Conservation (phyloP, 345 rosid species). For the Hevea brasiliensis region DNA sequence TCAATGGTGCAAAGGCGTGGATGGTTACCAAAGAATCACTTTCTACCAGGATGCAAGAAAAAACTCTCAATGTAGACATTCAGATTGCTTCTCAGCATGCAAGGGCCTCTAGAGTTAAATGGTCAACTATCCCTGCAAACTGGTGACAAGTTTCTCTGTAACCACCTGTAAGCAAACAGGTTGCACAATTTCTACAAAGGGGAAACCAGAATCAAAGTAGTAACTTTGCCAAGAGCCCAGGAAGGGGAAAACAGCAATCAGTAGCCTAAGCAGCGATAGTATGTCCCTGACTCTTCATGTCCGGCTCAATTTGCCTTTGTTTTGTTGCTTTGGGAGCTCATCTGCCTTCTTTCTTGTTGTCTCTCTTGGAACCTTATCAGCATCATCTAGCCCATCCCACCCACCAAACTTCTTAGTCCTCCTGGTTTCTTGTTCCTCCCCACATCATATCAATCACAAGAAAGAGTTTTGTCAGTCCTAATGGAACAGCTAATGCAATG, state of each 20-base stretch:
- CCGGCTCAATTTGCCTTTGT: slow-evolving; percentile 43
- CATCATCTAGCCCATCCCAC: slow-evolving; percentile 74
- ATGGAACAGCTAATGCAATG: slow-evolving; percentile 87
- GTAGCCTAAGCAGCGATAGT: slow-evolving; percentile 59
- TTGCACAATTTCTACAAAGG: not conserved
- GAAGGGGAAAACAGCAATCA: slow-evolving; percentile 75
- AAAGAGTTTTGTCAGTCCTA: slow-evolving; percentile 63
- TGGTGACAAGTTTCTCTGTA: not conserved
- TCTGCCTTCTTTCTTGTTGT: slow-evolving; percentile 17
- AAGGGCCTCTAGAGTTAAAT: too few relatives aligned
- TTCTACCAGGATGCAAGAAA: too few relatives aligned
- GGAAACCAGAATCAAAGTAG: slow-evolving; percentile 39
- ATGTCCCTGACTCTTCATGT: slow-evolving; percentile 64
- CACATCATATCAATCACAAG: slow-evolving; percentile 55
- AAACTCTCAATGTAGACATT: too few relatives aligned
- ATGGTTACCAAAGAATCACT: too few relatives aligned
- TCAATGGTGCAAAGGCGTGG: too few relatives aligned
- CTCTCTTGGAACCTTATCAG: slow-evolving; percentile 17
- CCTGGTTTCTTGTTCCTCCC: slow-evolving; percentile 37
- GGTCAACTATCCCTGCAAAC: too few relatives aligned
- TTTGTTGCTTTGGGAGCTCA: slow-evolving; percentile 29
- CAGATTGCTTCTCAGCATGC: too few relatives aligned
- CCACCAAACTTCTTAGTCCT: slow-evolving; percentile 62
- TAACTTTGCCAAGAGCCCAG: slow-evolving; percentile 65
- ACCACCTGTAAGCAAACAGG: not conserved